A percentile compares a stretch with the other conserved stretches of the same genome.
Conservation (phyloP, 1,284 basidiomycete species). For the Leccinum variabile region DNA sequence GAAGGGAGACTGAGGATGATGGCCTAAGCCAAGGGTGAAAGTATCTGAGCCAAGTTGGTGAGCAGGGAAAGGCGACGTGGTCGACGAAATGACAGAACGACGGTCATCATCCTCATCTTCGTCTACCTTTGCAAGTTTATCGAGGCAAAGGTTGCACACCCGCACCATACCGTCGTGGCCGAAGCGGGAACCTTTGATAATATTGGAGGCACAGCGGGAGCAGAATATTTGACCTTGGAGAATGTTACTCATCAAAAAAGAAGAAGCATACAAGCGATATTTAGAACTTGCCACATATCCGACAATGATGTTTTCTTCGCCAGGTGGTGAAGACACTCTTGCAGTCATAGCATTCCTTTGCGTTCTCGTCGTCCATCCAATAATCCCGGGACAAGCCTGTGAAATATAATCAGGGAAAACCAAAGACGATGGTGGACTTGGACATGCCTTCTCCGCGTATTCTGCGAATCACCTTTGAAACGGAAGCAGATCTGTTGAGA, state of each 20-base stretch:
- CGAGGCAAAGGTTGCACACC: constrained; percentile 92
- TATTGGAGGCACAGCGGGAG: constrained; percentile 93
- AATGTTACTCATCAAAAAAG: constrained; percentile 5
- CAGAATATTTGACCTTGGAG: constrained; percentile 87
- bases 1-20: constrained; percentile 80
- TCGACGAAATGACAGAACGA: constrained; percentile 71
- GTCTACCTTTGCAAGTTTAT: constrained; percentile 80
- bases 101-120: constrained; percentile 83
- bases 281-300: constrained; percentile 76
- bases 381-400: constrained; percentile 83
- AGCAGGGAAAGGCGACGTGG: constrained; percentile 49
- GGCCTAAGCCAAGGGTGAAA: constrained; percentile 45
- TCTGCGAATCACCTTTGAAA: constrained; percentile 85
- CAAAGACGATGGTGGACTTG: background rate
- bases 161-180: constrained; percentile 91
- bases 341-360: constrained; percentile 95
- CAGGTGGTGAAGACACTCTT: constrained; percentile 89
- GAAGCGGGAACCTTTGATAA: constrained; percentile 93
- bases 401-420: constrained; percentile 15
- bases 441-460: constrained; percentile 79
- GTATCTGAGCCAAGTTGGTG: constrained; percentile 48
- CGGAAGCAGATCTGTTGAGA: constrained; percentile 73
- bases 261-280: background rate
- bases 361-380: constrained; percentile 98
- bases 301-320: constrained; percentile 93